Evolutionary conservation across 495 filamentous ascomycete species (phyloP).

Genomic region (Bacidia rubella): DNA sequence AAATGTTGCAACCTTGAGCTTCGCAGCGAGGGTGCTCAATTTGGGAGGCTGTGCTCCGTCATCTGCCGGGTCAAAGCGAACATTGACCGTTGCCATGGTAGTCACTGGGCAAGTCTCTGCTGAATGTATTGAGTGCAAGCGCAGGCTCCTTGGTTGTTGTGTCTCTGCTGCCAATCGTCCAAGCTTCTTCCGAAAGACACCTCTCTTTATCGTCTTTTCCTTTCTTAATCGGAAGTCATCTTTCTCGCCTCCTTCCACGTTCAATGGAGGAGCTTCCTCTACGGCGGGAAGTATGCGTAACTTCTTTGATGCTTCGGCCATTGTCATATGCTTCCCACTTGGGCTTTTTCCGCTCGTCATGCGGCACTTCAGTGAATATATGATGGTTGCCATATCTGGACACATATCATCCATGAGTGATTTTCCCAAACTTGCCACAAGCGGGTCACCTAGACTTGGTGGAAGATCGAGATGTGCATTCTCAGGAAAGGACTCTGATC

Average conservation of each 20-base stretch:
- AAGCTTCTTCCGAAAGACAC: conserved; percentile 61
- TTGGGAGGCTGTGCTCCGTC: conserved; percentile 47
- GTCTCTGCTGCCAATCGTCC: conserved; percentile 62
- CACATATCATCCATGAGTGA: conserved; percentile 61
- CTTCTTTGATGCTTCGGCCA: conserved; percentile 42
- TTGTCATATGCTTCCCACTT: conserved; percentile 28
- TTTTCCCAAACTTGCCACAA: conserved; percentile 36
- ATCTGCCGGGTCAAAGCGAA: conserved; percentile 62
- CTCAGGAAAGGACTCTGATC: conserved; percentile 42
- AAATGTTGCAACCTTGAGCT: conserved; percentile 63
- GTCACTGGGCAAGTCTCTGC: conserved; percentile 25
- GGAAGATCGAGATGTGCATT: conserved; percentile 67
- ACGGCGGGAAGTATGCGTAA: conserved; percentile 65
- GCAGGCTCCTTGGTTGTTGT: conserved; percentile 55
- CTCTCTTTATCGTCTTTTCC: conserved; percentile 67
- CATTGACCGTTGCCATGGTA: conserved; percentile 52
- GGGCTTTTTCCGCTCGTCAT: conserved; percentile 29
- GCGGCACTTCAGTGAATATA: conserved; percentile 56
- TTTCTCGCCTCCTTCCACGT: conserved; percentile 37
- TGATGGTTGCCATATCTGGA: conserved; percentile 65
- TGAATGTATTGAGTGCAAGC: conserved; percentile 38
- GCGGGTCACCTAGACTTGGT: conserved; percentile 63
- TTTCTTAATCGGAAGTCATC: conserved; percentile 53
- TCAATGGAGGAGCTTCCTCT: conserved; percentile 66
- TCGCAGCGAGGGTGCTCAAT: conserved; percentile 51